Evolutionary conservation across 2,329 filamentous ascomycete genomes (phyloP), one percentile per base, ranked within the genome.

Genomic region (Coleophoma cylindrospora): DNA sequence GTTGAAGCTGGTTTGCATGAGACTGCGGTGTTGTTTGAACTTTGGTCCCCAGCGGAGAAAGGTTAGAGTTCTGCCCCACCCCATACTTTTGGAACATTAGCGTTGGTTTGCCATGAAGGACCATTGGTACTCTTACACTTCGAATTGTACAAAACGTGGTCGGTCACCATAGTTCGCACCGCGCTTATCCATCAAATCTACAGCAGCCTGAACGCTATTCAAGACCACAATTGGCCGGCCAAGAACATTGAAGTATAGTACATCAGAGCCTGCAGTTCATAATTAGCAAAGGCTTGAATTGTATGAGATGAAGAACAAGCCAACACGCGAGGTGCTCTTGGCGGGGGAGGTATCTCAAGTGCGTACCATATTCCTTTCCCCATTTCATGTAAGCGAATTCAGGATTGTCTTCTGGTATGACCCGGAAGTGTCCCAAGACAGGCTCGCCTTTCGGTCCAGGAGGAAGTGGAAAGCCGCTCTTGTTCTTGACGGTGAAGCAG

Each of bases 21-120:
- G 60, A 45, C 66, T 68, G 34, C 74, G 69, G 52, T 76, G 74
- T 50, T 70, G 56, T n/a, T 66, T 65, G 55, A 73, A 75, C 32
- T 58, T 58, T n/a, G 67, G 61, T 0, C 70, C 71, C 65, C 67
- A 72, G 49, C 61, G 65, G 1, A 74, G 60, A 51, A 75, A 76
- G 10, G 72, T 73, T 27, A 76, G 61, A 1, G 74, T 75, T 38
- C 68, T 67, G 17, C 66, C 63, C 73, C 73, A 77, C 19, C 72
- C 72, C 54, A 60, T 57, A 14, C 53, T 54, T 33, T n/a, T 32
- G 4, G 11, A 32, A 11, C 32, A 14, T 44, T 33, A 27, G 21
- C 41, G 34, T 9, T 38, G 36, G 27, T 27, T 15, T 17, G 9
- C 19, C n/a, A 19, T 43, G 19, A 22, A 10, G 1, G 14, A 14